phyloP scores from a whole-genome alignment of 345 rosid species.

The Angophora floribunda region DNA sequence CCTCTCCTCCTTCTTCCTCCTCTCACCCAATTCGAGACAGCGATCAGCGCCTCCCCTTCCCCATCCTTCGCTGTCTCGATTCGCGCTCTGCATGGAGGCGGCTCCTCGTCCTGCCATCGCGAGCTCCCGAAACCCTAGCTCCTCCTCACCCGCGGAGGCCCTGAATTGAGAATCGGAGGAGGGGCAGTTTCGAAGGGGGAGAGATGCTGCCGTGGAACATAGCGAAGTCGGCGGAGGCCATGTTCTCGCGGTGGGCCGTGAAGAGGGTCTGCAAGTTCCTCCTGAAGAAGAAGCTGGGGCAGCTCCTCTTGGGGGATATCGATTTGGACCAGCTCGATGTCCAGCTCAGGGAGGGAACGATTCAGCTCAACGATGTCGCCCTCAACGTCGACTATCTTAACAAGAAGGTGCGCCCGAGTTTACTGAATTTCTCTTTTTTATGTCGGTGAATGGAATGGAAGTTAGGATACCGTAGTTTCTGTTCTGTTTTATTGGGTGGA shows the following conservation, averaged over 20 bases:
- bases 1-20: not conserved
- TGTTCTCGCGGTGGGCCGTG: constrained; percentile 81
- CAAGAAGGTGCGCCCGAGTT: constrained; percentile 33
- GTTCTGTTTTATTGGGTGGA: not conserved
- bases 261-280: constrained; percentile 75
- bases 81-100: not conserved
- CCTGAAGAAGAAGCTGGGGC: constrained; percentile 88
- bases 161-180: not conserved
- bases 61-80: not conserved
- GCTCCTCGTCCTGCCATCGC: not conserved
- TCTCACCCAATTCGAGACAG: not conserved
- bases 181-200: not conserved
- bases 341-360: constrained; percentile 70
- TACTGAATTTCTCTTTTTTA: not conserved
- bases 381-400: constrained; percentile 81
- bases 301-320: constrained; percentile 76
- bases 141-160: not conserved
- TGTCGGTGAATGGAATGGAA: not conserved
- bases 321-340: constrained; percentile 91
- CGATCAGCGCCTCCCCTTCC: not conserved
- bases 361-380: constrained; percentile 79
- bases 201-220: constrained; percentile 50
- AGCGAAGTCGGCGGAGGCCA: constrained; percentile 68
- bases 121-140: not conserved
- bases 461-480: not conserved